Evolutionary conservation across 176 grass and related monocot genomes (phyloP).

Genomic region (Ananas comosus): DNA sequence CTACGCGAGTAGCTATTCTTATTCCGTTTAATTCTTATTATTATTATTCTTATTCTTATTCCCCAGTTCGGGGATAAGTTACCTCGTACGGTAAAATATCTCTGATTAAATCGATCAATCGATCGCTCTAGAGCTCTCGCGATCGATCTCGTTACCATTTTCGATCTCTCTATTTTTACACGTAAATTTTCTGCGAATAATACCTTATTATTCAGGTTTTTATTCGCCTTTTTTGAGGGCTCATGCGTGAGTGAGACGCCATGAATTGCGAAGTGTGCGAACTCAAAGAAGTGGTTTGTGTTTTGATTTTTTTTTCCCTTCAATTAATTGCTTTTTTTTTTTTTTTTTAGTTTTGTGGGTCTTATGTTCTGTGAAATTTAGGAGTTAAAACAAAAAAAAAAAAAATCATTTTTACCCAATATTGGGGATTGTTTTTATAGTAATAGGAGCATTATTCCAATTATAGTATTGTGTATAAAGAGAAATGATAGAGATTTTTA

Average conservation of each 20-base stretch:
- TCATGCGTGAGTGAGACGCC: background rate
- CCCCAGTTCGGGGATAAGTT: no score
- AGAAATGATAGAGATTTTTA: background rate
- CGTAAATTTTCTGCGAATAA: background rate
- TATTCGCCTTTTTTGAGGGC: background rate
- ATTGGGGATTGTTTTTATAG: no score
- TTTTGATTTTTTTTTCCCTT: background rate
- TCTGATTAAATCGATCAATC: no score
- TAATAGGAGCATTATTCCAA: no score
- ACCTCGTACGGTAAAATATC: no score
- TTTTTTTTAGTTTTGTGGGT: background rate
- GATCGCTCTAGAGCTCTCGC: background rate
- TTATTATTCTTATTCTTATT: no score
- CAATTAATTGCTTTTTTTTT: slow-evolving; percentile 5
- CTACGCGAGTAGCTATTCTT: no score
- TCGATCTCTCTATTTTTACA: background rate
- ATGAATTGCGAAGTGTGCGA: slow-evolving; percentile 42
- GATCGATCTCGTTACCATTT: background rate
- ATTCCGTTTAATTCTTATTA: no score
- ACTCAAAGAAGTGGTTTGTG: slow-evolving; percentile 32
- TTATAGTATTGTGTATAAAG: no score
- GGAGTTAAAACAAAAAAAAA: no score
- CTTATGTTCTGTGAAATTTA: slow-evolving; percentile 6
- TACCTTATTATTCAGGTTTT: background rate
- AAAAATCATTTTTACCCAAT: no score